Base-by-base conservation (phyloP, 225 moss, liverwort and hornwort genomes). In the Straminergon stramineum region DNA sequence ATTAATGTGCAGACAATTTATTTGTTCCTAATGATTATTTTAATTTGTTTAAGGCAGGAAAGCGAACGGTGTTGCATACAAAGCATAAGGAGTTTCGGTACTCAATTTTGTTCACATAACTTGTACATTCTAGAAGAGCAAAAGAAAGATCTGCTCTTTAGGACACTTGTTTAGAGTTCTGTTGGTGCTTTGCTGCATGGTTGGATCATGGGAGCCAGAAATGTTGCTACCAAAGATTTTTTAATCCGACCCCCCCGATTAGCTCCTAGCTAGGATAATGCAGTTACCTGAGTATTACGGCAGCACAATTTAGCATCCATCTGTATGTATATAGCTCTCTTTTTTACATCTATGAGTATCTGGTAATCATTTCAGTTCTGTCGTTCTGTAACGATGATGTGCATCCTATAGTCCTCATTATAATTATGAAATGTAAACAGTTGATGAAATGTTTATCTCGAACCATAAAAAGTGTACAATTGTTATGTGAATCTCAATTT, bases 91-190 rank as follows among this genome's bases (percentile, higher is more conserved):
- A 75, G 35, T 67, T 65, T 74, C 8, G 64, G 41, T 15, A 32
- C 67, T 77, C 53, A 85, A 82, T 89, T 81, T 87, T 92, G 87
- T 89, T 76, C 90, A 84, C 82, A 82, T 37, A 35, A 73, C 63
- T 76, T 90, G 87, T 87, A 85, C 88, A 91, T 92, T 88, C 41
- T 53, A n/a, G 84, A 79, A 75, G 73, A 89, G 75, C 77, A 30
- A 60, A 90, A 45, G 77, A 85, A 52, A 28, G 56, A 82, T 75
- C 24, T 86, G 55, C 82, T 39, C 53, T 68, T 7, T 37, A 60
- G 55, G n/a, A 83, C 57, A 63, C 77, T 89, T 76, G 76, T 67
- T 80, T 82, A 75, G 88, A 84, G 62, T 83, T 52, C 52, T 23
- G 52, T 87, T 55, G 24, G 43, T 86, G 71, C 82, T 48, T 56